These are phyloP conservation scores for Elongisporangium anandrum DNA, from an alignment of 352 stramenopile species.

Conservation along the genomic window DNA sequence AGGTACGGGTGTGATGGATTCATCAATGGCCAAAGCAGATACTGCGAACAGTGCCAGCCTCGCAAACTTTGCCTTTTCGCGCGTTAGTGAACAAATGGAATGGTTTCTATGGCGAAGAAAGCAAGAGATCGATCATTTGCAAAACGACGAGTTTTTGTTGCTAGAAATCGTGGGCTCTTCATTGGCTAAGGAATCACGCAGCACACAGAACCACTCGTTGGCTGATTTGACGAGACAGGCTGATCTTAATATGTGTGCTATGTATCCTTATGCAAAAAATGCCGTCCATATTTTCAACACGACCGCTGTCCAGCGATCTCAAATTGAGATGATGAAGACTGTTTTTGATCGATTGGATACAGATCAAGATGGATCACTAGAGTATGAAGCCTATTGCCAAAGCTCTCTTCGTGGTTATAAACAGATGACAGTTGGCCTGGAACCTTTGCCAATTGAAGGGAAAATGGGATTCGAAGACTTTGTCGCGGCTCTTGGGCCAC, in stretches of 20 bases:
- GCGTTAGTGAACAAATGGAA: conserved; percentile 56
- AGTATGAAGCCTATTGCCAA: not conserved
- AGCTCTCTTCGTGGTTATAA: not conserved
- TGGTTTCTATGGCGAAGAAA: conserved; percentile 77
- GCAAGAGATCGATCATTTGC: conserved; percentile 56
- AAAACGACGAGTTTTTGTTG: conserved; percentile 46
- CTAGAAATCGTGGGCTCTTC: not conserved
- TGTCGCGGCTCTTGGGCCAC: conserved; percentile 42
- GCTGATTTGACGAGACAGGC: not conserved
- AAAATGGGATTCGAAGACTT: conserved; percentile 54
- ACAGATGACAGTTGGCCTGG: not conserved
- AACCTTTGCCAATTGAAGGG: conserved; percentile 13
- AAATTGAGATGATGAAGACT: conserved; percentile 44
- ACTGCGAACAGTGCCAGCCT: conserved; percentile 23
- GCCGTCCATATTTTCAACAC: conserved; percentile 47
- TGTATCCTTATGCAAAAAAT: conserved; percentile 65
- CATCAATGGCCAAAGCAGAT: not conserved
- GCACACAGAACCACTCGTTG: not conserved
- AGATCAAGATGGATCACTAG: conserved; percentile 29
- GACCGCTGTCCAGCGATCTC: conserved; percentile 27
- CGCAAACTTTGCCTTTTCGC: conserved; percentile 58
- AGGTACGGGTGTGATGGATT: conserved; percentile 23
- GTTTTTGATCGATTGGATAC: conserved; percentile 34
- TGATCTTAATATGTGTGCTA: not conserved
- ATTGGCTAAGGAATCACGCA: not conserved